Evolutionary conservation across 1,139 yeast species (phyloP).

Genomic region (Kurtzmaniella quercitrusa): DNA sequence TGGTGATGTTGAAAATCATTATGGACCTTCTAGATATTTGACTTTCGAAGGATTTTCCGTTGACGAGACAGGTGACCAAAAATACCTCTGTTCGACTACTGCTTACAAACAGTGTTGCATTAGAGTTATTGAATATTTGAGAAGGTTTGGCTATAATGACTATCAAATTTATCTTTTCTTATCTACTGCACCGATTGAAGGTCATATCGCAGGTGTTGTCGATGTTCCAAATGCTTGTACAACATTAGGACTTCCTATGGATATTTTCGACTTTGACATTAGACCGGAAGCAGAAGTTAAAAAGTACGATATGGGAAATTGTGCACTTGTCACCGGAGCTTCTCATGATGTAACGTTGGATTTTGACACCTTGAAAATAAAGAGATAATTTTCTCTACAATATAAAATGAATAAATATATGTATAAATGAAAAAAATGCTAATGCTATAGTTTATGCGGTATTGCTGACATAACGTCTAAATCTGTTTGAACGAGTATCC

Average conservation of each 20-base stretch:
- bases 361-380: slow-evolving; percentile 6
- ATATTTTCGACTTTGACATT: slow-evolving; percentile 47
- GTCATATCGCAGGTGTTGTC: slow-evolving; percentile 48
- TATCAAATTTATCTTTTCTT: slow-evolving; percentile 45
- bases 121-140: slow-evolving; percentile 44
- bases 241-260: slow-evolving; percentile 48
- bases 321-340: slow-evolving; percentile 30
- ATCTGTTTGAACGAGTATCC: neutral
- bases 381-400: neutral
- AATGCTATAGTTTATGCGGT: neutral
- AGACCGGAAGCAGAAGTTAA: slow-evolving; percentile 30
- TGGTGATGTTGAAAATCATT: slow-evolving; percentile 43
- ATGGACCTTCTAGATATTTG: slow-evolving; percentile 44
- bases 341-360: slow-evolving; percentile 10
- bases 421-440: neutral
- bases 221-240: slow-evolving; percentile 52
- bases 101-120: slow-evolving; percentile 49
- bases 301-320: slow-evolving; percentile 25
- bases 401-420: neutral
- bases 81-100: slow-evolving; percentile 41
- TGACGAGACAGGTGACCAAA: slow-evolving; percentile 40
- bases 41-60: slow-evolving; percentile 53
- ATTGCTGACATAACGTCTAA: neutral
- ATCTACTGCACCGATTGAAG: slow-evolving; percentile 47
- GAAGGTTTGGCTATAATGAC: slow-evolving; percentile 47